Evolutionary conservation across 371 early-diverging fungal genomes (phyloP), one percentile per base, ranked within the genome.

Genomic region (Zancudomyces culisetae): DNA sequence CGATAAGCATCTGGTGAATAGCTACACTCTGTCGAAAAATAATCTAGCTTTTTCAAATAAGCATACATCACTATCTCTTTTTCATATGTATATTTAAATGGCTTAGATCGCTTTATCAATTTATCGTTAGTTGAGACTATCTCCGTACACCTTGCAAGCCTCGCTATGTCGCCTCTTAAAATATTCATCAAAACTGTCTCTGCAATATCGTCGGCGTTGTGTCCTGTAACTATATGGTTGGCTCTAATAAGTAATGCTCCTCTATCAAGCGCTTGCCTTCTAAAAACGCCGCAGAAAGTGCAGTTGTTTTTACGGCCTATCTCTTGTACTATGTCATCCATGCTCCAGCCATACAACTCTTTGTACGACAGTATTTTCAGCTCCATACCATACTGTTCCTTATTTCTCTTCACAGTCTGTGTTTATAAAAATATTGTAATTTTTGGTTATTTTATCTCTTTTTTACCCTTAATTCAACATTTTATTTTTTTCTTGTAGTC

Each of bases 41-140:
- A 99, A 61, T 93, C 93, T 28, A 99, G 75, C 49, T 96, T 89
- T 66, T 91, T 89, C 62, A 90, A 90, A 65, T 97, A 98, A n/a
- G 99, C 98, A 62, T 99, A 93, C 92, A 99, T 90, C 60, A 99
- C 99, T 59, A 99, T 99, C 60, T 99, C 99, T 71, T 98, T 98
- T 69, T 99, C 98, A 60, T 98, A 99, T 0, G 95, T 93, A 62
- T 93, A 93, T 63, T 97, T 98, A 73, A 99, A 95, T 1, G 99
- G 99, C 72, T 99, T 98, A 27, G 92, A 90, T 57, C 99, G 73
- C 52, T 73, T 78, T 49, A 87, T 76, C 53, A 70, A 66, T 55
- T 79, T 66, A 69, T 75, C 62, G 53, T 87, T 83, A 20, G 78
- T 73, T 4, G 94, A 94, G 18, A 80, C 73, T 53, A 95, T 95